Evolutionary conservation across 495 filamentous ascomycete species (phyloP).

Genomic region (Penicillium steckii): DNA sequence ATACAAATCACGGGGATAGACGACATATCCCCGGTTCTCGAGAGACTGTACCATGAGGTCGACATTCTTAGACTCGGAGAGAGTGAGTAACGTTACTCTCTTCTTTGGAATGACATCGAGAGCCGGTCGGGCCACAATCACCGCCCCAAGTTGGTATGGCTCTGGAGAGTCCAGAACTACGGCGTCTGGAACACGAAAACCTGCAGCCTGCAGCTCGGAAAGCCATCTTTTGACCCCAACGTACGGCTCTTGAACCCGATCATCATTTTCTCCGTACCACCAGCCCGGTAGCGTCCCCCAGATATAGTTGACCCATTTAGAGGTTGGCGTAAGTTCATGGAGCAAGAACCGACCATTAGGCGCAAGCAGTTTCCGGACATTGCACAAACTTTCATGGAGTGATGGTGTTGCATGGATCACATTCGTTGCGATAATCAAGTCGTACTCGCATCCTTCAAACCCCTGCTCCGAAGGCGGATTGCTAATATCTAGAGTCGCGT

Average conservation of each 20-base stretch:
- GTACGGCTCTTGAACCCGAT: constrained; percentile 24
- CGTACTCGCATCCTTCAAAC: constrained; percentile 27
- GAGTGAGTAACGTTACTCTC: neutral
- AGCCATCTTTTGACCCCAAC: constrained; percentile 25
- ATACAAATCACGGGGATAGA: constrained; percentile 20
- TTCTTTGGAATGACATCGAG: neutral
- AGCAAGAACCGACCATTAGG: constrained; percentile 3
- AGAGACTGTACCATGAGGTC: neutral
- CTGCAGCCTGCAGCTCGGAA: constrained; percentile 23
- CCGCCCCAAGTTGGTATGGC: constrained; percentile 29
- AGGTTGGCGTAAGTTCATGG: neutral
- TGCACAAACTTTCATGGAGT: constrained; percentile 33
- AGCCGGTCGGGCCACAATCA: constrained; percentile 26
- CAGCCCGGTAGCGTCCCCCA: constrained; percentile 16
- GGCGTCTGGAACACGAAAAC: constrained; percentile 29
- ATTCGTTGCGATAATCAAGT: constrained; percentile 40
- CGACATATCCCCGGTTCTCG: constrained; percentile 11
- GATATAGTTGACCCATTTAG: constrained; percentile 2
- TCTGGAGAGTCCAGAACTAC: constrained; percentile 29
- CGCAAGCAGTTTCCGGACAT: constrained; percentile 30
- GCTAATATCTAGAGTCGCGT: constrained; percentile 5
- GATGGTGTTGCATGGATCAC: constrained; percentile 44
- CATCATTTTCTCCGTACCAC: constrained; percentile 32
- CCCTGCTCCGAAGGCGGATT: constrained; percentile 33
- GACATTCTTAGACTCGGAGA: neutral